Conservation (phyloP, 768 basidiomycete genomes). For the Ramaria rubella region DNA sequence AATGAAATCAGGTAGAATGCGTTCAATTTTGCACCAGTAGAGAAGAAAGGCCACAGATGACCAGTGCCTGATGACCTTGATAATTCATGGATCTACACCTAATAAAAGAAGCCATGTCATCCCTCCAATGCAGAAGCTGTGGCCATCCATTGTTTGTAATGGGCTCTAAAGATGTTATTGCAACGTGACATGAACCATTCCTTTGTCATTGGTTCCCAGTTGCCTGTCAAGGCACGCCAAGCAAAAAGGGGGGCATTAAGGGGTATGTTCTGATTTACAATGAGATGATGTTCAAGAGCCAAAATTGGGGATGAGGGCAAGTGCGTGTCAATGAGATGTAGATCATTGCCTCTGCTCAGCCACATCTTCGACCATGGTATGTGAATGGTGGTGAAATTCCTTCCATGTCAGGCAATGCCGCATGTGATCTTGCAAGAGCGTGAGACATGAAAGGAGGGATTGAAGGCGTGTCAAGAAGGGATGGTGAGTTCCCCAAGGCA, state of each 20-base stretch:
- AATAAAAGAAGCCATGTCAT: conserved; percentile 24
- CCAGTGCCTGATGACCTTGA: conserved; percentile 27
- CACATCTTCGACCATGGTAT: neutral
- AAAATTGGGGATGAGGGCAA: neutral
- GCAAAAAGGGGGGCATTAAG: neutral
- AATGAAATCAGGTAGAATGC: neutral
- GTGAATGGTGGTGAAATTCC: neutral
- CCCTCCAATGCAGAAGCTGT: conserved; percentile 32
- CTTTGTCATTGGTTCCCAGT: neutral
- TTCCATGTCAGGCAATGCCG: neutral
- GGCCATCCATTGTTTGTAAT: conserved; percentile 13
- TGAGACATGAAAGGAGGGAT: neutral
- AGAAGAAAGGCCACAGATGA: conserved; percentile 28
- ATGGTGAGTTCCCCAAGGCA: neutral
- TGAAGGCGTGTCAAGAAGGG: neutral
- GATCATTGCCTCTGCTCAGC: neutral
- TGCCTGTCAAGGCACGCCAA: neutral
- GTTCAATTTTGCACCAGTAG: conserved; percentile 25
- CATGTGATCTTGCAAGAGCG: neutral
- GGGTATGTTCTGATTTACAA: neutral
- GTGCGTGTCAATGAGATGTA: neutral
- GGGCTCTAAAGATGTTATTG: conserved; percentile 18
- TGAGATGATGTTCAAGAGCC: neutral
- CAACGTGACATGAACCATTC: conserved; percentile 19
- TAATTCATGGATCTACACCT: too few relatives aligned